Conservation (phyloP, 2,329 filamentous ascomycete genomes). For the Xylariales sp. region DNA sequence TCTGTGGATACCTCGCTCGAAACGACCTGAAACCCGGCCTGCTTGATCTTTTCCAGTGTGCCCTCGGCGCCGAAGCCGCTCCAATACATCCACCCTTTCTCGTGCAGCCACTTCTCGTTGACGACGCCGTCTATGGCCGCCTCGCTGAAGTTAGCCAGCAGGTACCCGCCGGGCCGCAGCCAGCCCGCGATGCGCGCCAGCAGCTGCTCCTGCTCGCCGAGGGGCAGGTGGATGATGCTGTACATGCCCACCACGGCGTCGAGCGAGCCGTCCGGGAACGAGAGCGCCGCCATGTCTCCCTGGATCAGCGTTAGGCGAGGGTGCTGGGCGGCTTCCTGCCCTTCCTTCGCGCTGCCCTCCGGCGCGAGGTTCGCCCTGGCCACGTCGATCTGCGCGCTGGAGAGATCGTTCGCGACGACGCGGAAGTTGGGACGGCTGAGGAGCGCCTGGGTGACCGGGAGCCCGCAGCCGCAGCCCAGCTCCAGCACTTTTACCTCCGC, state of each 20-base stretch:
- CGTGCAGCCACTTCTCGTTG: conserved; percentile 27
- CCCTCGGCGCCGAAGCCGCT: conserved; percentile 33
- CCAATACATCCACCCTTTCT: conserved; percentile 29
- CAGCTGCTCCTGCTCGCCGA: conserved; percentile 42
- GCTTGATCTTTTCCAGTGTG: conserved; percentile 23
- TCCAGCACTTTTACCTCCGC: conserved; percentile 26
- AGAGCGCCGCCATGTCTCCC: conserved; percentile 34
- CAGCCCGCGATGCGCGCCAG: conserved; percentile 38
- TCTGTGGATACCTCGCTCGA: conserved; percentile 17
- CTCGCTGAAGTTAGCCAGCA: conserved; percentile 43
- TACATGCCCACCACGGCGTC: conserved; percentile 49
- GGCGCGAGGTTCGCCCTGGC: conserved; percentile 10
- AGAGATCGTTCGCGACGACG: conserved; percentile 37
- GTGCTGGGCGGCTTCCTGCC: too few species aligned
- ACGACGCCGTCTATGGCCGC: conserved; percentile 19
- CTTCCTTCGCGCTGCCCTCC: conserved; percentile 12
- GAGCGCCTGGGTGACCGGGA: conserved; percentile 29
- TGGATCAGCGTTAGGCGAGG: conserved; percentile 19
- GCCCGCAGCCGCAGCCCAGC: conserved; percentile 36
- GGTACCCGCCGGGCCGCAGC: conserved; percentile 45
- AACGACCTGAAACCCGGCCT: conserved; percentile 28
- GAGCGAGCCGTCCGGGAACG: conserved; percentile 28
- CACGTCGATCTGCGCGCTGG: conserved; percentile 30
- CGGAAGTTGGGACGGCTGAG: conserved; percentile 17
- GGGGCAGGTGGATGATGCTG: conserved; percentile 50